Evolutionary conservation across 805 yeast species (phyloP).

Genomic region (Zygosaccharomyces pseudorouxii): DNA sequence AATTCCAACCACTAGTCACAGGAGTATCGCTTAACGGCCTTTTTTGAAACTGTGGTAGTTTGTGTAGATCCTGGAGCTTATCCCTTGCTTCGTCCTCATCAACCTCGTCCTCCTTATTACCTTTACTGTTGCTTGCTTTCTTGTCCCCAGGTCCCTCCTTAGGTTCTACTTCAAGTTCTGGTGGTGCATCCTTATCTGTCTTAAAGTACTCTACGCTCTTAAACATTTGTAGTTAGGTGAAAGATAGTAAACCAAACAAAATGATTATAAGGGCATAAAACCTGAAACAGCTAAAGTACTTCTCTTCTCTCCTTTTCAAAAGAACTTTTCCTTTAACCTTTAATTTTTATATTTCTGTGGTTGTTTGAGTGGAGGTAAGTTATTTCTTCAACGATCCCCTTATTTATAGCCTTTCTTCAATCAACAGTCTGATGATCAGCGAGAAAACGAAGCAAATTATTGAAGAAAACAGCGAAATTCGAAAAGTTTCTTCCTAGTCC

Average conservation of each 20-base stretch:
- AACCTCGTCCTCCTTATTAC: background rate
- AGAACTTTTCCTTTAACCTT: background rate
- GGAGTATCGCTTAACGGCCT: constrained; percentile 77
- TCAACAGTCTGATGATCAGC: background rate
- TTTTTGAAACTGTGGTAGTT: constrained; percentile 56
- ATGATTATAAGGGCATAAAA: background rate
- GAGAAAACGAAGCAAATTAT: background rate
- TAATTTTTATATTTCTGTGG: background rate
- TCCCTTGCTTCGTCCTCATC: constrained; percentile 2
- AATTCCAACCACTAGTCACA: constrained; percentile 49
- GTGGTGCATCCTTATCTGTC: constrained; percentile 17
- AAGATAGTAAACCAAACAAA: background rate
- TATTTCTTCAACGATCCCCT: background rate
- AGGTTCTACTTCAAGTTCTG: constrained; percentile 25
- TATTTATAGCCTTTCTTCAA: background rate
- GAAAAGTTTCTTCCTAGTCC: background rate
- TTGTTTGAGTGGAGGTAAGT: background rate
- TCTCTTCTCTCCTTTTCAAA: background rate
- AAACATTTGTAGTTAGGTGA: constrained; percentile 14
- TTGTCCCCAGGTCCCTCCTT: constrained; percentile 4
- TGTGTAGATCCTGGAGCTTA: background rate
- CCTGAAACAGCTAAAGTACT: background rate
- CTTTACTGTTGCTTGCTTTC: constrained; percentile 3
- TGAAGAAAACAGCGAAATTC: background rate
- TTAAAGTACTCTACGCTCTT: constrained; percentile 21